These are phyloP conservation scores for Ophiostoma himal-ulmi DNA, from an alignment of 2,329 filamentous ascomycete species.

Conservation along the genomic window DNA sequence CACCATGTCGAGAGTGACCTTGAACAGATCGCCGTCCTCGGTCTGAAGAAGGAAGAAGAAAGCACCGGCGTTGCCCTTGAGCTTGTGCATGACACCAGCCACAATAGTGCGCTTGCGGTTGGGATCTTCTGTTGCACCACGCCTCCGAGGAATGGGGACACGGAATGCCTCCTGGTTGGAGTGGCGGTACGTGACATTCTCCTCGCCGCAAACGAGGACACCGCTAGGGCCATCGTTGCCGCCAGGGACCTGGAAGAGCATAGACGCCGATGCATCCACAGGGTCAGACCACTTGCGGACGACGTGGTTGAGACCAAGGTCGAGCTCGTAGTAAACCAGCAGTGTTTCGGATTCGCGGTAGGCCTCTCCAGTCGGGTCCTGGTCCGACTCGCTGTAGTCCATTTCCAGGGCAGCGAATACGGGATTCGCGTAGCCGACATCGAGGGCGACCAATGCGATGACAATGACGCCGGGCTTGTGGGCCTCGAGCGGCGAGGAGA, in stretches of 20 bases:
- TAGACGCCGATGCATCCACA: constrained; percentile 81
- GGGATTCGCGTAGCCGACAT: constrained; percentile 95
- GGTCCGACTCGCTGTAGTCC: constrained; percentile 85
- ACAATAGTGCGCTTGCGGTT: constrained; percentile 82
- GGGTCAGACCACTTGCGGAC: constrained; percentile 94
- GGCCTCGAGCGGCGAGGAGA: constrained; percentile 93
- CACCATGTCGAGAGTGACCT: constrained; percentile 86
- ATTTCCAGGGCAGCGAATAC: constrained; percentile 93
- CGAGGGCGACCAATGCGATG: constrained; percentile 78
- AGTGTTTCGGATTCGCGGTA: constrained; percentile 78
- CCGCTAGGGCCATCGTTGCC: constrained; percentile 90
- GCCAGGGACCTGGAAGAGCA: constrained; percentile 92
- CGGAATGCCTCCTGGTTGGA: constrained; percentile 87
- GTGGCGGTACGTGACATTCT: constrained; percentile 94
- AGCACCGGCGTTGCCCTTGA: constrained; percentile 71
- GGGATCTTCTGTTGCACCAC: constrained; percentile 85
- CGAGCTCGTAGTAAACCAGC: constrained; percentile 94
- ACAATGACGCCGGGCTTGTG: constrained; percentile 90
- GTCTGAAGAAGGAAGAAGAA: constrained; percentile 97
- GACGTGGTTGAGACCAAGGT: constrained; percentile 93
- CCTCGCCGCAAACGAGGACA: constrained; percentile 88
- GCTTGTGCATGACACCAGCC: constrained; percentile 93
- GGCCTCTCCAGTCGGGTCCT: constrained; percentile 80
- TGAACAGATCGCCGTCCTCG: constrained; percentile 97
- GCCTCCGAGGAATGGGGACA: constrained; percentile 79